These are phyloP conservation scores for Aspergillus texensis DNA, from an alignment of 2,329 filamentous ascomycete genomes.

Conservation along the genomic window DNA sequence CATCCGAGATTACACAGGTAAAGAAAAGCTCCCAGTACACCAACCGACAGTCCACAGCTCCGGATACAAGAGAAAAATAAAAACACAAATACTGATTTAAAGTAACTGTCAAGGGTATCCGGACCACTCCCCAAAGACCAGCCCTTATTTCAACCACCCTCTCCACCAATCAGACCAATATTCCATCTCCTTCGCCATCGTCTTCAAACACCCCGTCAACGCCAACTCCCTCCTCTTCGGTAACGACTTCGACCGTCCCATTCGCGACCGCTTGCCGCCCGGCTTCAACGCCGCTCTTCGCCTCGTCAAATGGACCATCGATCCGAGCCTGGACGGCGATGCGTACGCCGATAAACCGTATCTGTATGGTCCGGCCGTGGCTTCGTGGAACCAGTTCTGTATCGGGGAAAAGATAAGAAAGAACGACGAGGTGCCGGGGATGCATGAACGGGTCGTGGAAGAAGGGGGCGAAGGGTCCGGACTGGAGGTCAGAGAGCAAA, in stretches of 20 bases:
- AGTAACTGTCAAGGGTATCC: constrained; percentile 65
- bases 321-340: constrained; percentile 88
- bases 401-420: constrained; percentile 56
- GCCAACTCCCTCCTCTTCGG: constrained; percentile 83
- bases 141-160: constrained; percentile 74
- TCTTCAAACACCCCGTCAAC: constrained; percentile 67
- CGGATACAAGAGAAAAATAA: background rate
- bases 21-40: background rate
- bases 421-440: constrained; percentile 32
- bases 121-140: constrained; percentile 66
- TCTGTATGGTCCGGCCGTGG: constrained; percentile 79
- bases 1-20: constrained; percentile 63
- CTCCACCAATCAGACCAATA: constrained; percentile 78
- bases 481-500: constrained; percentile 48
- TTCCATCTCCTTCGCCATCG: constrained; percentile 78
- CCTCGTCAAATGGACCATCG: constrained; percentile 86
- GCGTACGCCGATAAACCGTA: constrained; percentile 84
- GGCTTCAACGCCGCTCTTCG: constrained; percentile 83
- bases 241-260: constrained; percentile 92
- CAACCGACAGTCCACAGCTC: background rate
- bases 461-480: constrained; percentile 65
- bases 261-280: constrained; percentile 80
- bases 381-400: constrained; percentile 75
- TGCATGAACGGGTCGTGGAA: constrained; percentile 60
- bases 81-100: background rate